phyloP scores from a whole-genome alignment of 2,329 filamentous ascomycete species.

The Chaetomiaceae sp. region DNA sequence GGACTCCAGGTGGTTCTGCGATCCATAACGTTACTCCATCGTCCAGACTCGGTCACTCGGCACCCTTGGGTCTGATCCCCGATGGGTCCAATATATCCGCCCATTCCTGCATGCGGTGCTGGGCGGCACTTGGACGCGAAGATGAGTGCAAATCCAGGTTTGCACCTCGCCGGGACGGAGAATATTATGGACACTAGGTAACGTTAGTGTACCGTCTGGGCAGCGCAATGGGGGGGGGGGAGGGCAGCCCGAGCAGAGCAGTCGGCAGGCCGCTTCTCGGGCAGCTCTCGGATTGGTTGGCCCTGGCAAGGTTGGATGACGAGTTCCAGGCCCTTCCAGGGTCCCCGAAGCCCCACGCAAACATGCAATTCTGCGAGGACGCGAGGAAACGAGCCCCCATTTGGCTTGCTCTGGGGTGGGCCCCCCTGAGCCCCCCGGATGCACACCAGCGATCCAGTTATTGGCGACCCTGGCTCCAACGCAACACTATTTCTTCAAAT shows the following conservation, averaged over 20 bases:
- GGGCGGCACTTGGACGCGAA: too few species aligned
- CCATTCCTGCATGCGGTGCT: neutral
- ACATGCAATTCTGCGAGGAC: constrained; percentile 5
- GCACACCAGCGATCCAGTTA: constrained; percentile 4
- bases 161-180: too few species aligned
- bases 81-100: neutral
- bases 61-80: neutral
- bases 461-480: constrained; percentile 6
- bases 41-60: too few species aligned
- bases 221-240: neutral
- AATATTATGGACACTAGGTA: too few species aligned
- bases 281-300: neutral
- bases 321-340: constrained; percentile 9
- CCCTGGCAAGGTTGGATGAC: constrained; percentile 12
- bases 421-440: neutral
- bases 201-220: neutral
- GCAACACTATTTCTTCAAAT: constrained; percentile 12
- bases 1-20: too few species aligned
- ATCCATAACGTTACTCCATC: too few species aligned
- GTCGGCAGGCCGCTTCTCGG: constrained; percentile 3
- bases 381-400: constrained; percentile 4
- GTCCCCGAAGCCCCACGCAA: too few species aligned
- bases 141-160: too few species aligned
- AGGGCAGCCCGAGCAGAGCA: neutral
- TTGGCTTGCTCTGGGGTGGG: too few species aligned